These are phyloP conservation scores for Populus hybrid DNA, from an alignment of 441 rosid genomes.

Conservation along the genomic window DNA sequence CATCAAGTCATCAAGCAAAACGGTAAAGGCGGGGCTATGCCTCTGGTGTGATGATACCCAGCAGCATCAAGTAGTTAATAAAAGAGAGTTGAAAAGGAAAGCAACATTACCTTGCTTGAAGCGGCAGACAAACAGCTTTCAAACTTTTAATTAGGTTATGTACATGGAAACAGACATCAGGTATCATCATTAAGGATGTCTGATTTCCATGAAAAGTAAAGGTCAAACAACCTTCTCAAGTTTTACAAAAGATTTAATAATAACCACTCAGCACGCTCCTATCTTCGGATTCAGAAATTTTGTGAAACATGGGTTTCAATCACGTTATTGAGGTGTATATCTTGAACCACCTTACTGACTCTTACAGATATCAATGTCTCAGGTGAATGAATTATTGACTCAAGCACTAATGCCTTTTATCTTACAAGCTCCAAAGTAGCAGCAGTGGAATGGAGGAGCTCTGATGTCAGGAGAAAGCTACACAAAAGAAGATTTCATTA, in stretches of 20 bases:
- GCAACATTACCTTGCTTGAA: neutral
- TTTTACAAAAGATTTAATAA: neutral
- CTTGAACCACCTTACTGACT: neutral
- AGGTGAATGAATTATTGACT: neutral
- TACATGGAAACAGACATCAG: neutral
- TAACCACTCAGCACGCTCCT: neutral
- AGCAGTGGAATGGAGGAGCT: neutral
- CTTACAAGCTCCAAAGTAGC: neutral
- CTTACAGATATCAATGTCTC: neutral
- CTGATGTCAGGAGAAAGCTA: neutral
- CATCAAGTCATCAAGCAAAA: too few relatives aligned
- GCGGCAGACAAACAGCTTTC: neutral
- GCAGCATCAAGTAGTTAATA: too few relatives aligned
- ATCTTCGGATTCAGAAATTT: neutral
- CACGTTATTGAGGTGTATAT: neutral
- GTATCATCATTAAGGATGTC: neutral
- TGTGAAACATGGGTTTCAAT: neutral
- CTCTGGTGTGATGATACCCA: too few relatives aligned
- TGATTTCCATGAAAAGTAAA: neutral
- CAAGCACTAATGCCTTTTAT: neutral
- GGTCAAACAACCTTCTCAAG: neutral
- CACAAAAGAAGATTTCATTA: neutral
- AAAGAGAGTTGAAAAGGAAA: too few relatives aligned
- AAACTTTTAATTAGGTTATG: neutral
- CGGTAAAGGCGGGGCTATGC: too few relatives aligned